Base-by-base conservation (phyloP, 2,329 filamentous ascomycete genomes). In the Pseudocercospora pini-densiflorae region DNA sequence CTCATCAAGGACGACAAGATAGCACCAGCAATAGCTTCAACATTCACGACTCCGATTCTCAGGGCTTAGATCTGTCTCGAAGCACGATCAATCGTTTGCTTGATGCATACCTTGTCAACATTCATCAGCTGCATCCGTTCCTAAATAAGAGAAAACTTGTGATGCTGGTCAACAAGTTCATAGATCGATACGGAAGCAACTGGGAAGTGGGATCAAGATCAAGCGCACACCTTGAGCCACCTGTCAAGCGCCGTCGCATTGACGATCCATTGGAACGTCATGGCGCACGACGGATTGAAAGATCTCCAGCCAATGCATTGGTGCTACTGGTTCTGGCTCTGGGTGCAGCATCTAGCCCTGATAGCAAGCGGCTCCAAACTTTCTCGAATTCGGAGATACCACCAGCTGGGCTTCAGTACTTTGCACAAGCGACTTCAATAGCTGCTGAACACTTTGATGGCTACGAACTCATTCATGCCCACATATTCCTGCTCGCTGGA, bases 341-440 rank as follows among this genome's bases (percentile, higher is more conserved):
- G 5, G 94, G 94, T 12, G 92, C 92, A 51, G 47, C 47, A 19
- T 51, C 47, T 21, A 21, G n/a, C 21, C 47, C n/a, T 21, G 3
- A 24, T 21, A 23, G 21, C 19, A 5, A n/a, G 16, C n/a, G n/a
- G 10, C 47, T 21, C n/a, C 10, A n/a, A 24, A n/a, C 10, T 12
- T 21, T 7, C 21, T 23, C 47, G 6, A 14, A 3, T 23, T 24
- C 19, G 19, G 40, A 59, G 40, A 24, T 19, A 27, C 12, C 7
- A 43, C 7, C 88, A 8, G 94, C 94, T 0, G 94, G 94, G 0
- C 81, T 97, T 65, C 89, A 92, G 36, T 97, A 97, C 76, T 97
- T 93, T 77, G 90, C 90, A 1, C 88, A 91, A 67, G 93, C 93
- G 1, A 90, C 90, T 0, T 90, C 94, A 66, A 96, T 97, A 53